Conservation (phyloP, 2,329 filamentous ascomycete genomes). For the Cladosporium oxysporum region DNA sequence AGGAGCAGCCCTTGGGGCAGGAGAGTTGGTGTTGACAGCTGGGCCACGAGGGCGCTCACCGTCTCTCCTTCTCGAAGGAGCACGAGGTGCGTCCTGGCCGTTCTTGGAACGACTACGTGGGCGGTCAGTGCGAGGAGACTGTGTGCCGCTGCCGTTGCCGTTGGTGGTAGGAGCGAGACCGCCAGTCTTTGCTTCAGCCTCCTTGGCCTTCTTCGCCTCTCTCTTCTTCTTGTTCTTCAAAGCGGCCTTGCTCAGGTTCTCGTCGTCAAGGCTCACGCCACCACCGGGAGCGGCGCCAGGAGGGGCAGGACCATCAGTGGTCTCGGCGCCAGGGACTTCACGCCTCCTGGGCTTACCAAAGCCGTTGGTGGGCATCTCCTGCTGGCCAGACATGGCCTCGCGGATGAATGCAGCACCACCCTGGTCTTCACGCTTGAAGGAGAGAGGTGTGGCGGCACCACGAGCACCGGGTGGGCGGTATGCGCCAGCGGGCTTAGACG, state of each 20-base stretch:
- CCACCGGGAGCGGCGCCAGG: conserved; percentile 70
- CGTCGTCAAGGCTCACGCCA: conserved; percentile 69
- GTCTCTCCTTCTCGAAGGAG: conserved; percentile 30
- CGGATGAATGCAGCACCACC: conserved; percentile 85
- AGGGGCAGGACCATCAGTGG: conserved; percentile 51
- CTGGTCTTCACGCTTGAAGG: conserved; percentile 97
- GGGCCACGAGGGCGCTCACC: conserved; percentile 30
- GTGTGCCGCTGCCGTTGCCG: conserved; percentile 37
- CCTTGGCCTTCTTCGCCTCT: conserved; percentile 86
- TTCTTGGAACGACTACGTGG: conserved; percentile 38
- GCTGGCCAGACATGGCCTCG: conserved; percentile 65
- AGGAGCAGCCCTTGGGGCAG: conserved; percentile 29
- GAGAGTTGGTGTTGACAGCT: conserved; percentile 41
- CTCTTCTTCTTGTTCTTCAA: conserved; percentile 99
- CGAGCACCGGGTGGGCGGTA: conserved; percentile 94
- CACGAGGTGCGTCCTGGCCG: conserved; percentile 30
- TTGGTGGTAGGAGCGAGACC: conserved; percentile 50
- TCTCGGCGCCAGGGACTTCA: conserved; percentile 83
- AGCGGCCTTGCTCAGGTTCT: conserved; percentile 77
- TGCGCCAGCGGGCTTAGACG: conserved; percentile 94
- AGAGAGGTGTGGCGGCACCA: conserved; percentile 81
- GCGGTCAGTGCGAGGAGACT: conserved; percentile 27
- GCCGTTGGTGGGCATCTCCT: conserved; percentile 60
- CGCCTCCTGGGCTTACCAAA: conserved; percentile 75
- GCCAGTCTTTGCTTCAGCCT: conserved; percentile 64